Evolutionary conservation across 495 filamentous ascomycete genomes (phyloP), one percentile per base, ranked within the genome.

Genomic region (Lepraria neglecta): DNA sequence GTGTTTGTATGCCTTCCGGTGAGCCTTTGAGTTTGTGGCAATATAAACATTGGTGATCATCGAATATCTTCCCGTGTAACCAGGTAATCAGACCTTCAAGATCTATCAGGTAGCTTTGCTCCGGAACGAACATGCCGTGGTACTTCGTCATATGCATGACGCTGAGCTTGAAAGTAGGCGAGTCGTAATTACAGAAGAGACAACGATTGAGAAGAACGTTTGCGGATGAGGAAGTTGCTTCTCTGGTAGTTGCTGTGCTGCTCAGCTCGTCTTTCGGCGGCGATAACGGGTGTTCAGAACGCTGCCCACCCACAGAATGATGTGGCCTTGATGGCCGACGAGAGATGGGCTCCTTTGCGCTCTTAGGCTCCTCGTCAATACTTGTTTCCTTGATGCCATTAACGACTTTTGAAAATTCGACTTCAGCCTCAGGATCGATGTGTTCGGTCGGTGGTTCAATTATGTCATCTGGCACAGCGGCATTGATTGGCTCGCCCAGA

Each of bases 61-160:
- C 83, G 28, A 78, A 79, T 61, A 96, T 82, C 67, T 91, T 95
- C 60, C 87, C 77, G 47, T 84, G 76, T 17, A 92, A 77, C 65
- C 88, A 89, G n/a, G 78, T 75, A 56, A 97, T 73, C 27, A 99
- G 78, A 24, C 91, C 91, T 40, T 92, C 86, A 17, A 91, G 69
- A 64, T 99, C 81, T 11, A 87, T 81, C 4, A 99, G 76, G 64
- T 88, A 99, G 17, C 83, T 70, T 66, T 82, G 82, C 68, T 99
- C 94, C 0, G 94, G 94, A 66, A 99, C 87, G 73, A 97, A 99
- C 85, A 97, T 87, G 75, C 92, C 91, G 70, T 99, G 94, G 62
- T 84, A 84, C 64, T 89, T 88, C 70, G 84, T 82, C 94, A 99
- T 99, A 67, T 99, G 94, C 30, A 80, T 73, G 35, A 89, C 78